These are phyloP conservation scores for Pelargonium citronellum DNA, from an alignment of 441 rosid genomes.

Conservation along the genomic window DNA sequence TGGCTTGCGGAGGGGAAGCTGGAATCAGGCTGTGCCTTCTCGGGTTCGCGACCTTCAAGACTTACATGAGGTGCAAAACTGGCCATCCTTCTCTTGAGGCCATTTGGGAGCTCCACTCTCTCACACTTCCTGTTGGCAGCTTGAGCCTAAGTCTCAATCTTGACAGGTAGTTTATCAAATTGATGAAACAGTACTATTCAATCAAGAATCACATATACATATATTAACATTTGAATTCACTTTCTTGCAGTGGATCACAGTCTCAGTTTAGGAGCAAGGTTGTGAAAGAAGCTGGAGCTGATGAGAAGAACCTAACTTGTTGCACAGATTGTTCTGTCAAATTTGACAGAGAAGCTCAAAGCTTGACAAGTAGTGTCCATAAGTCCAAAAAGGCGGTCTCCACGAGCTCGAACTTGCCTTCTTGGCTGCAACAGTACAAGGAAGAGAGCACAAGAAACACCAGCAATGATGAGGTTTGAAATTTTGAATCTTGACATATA, in stretches of 20 bases:
- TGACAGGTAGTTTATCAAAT: constrained; percentile 30
- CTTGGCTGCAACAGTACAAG: constrained; percentile 54
- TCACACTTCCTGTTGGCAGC: constrained; percentile 43
- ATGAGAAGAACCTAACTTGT: constrained; percentile 23
- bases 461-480: constrained; percentile 31
- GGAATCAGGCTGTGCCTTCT: constrained; percentile 41
- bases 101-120: constrained; percentile 57
- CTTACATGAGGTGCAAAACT: constrained; percentile 49
- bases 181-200: not conserved
- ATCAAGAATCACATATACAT: not conserved
- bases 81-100: constrained; percentile 54
- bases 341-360: not conserved
- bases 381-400: constrained; percentile 15
- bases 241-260: constrained; percentile 33
- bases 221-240: not conserved
- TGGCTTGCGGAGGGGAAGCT: constrained; percentile 35
- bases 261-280: constrained; percentile 27
- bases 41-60: constrained; percentile 48
- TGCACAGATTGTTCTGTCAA: constrained; percentile 14
- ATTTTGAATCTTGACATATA: too few relatives aligned
- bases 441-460: constrained; percentile 34
- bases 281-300: constrained; percentile 19
- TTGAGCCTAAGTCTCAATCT: constrained; percentile 53
- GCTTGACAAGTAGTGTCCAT: not conserved
- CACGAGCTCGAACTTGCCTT: constrained; percentile 42